A percentile compares a stretch with the other conserved stretches of the same genome.
Conservation (phyloP, 371 early-diverging fungal genomes). For the Mortierella sp. region DNA sequence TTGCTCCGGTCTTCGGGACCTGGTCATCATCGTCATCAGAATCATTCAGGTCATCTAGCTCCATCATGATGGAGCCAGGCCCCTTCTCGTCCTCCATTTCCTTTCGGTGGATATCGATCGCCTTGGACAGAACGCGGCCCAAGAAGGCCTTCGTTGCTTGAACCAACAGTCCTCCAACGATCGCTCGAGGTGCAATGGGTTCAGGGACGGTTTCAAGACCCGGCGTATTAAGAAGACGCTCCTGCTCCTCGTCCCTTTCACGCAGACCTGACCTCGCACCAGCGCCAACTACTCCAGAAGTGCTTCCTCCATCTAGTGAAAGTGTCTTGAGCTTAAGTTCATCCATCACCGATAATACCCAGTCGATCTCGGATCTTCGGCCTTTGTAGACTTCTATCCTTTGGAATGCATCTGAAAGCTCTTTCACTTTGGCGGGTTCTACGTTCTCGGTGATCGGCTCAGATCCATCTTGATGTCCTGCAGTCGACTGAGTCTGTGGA, state of each 20-base stretch:
- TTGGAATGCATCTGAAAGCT: constrained; percentile 40
- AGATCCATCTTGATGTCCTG: too few species aligned
- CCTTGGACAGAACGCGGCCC: constrained; percentile 35
- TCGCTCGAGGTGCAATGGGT: constrained; percentile 55
- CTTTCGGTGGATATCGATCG: constrained; percentile 27
- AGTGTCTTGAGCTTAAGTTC: constrained; percentile 47
- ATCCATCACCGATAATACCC: constrained; percentile 53
- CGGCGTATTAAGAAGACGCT: constrained; percentile 39
- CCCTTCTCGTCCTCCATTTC: constrained; percentile 43
- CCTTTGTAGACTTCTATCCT: constrained; percentile 40
- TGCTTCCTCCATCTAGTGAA: constrained; percentile 30
- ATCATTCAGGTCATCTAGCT: constrained; percentile 35
- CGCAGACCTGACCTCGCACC: constrained; percentile 53
- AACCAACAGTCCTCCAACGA: constrained; percentile 56
- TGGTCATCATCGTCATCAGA: constrained; percentile 5
- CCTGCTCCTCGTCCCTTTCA: constrained; percentile 33
- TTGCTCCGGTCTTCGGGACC: background rate
- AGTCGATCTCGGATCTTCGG: constrained; percentile 51
- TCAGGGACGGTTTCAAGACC: constrained; percentile 53
- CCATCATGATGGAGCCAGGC: constrained; percentile 51
- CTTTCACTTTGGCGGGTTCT: constrained; percentile 13
- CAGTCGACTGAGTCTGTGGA: too few species aligned
- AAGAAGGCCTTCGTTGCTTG: constrained; percentile 60
- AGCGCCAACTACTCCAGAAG: constrained; percentile 15
- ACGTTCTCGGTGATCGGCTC: background rate